Base-by-base conservation (phyloP, 1,139 yeast genomes). In the Pichia sp. region DNA sequence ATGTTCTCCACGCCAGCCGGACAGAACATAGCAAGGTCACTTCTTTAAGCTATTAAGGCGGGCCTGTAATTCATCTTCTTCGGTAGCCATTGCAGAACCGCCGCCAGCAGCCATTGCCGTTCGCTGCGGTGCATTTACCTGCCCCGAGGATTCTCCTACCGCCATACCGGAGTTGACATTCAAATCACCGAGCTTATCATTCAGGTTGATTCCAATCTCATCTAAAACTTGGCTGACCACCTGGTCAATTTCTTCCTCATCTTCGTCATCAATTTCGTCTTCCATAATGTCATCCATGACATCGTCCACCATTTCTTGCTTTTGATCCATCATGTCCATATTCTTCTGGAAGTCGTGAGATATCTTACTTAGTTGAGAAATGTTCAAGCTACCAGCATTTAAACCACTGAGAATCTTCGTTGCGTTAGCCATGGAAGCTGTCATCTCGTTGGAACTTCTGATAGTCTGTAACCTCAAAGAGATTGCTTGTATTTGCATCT, bases 231-330 rank as follows among this genome's bases (percentile, higher is more conserved):
- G 86, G 54, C 80, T 77, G 40, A 93, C 88, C 32, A 91, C 83
- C 52, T 88, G 96, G 53, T 91, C 97, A 12, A 85, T 83, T 56
- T 91, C 96, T 49, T 85, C 96, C 47, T 81, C 87, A 49, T 78
- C 81, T 35, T 71, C 79, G 39, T 70, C 82, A 34, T 79, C 87
- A 42, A 83, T 78, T 46, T 77, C 87, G 55, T 79, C 85, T 38
- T 82, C 94, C 87, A 88, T 85, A 20, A 91, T 81, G 56, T 88
- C 96, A 56, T 91, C 98, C 50, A 93, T 81, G 12, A 96, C 94
- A 55, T 91, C 98, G 57, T 91, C 98, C 85, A 91, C 93, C 74
- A 91, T 86, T 55, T 93, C 99, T 58, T 91, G 97, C 52, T 95
- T 81, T 62, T 91, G 98, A 59, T 91, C 97, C 97, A 91, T 91